Base-by-base conservation (phyloP, 2,329 filamentous ascomycete species). In the Cadophora luteo-olivacea region DNA sequence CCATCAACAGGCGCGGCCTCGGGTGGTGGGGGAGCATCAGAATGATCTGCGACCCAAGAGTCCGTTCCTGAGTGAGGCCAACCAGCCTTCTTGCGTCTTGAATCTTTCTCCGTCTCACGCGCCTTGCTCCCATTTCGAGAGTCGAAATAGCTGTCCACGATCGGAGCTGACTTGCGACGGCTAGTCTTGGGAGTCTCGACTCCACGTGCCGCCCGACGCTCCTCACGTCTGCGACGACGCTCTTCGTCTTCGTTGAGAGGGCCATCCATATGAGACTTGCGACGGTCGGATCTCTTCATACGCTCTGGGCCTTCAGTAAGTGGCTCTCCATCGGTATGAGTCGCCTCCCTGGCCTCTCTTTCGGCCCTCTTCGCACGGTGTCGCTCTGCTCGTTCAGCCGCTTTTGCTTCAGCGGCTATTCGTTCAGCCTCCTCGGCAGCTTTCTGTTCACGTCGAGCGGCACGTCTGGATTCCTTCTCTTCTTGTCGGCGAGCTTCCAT, bases 1-100 rank as follows among this genome's bases (percentile, higher is more conserved):
- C 60, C 71, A n/a, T 69, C 71, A n/a, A 52, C 60, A 25, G 69
- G 67, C 11, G 57, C 55, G 60, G 75, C 80, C 0, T 83, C 82
- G 0, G 86, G 86, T 1, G 87, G 87, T 2, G 87, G 86, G 1
- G 86, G 86, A 3, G 87, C 87, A 72, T 89, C 88, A 1, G 85
- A 86, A 72, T 89, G 84, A 14, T 90, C 87, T 77, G 89, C 89
- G 4, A 90, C 87, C 88, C 88, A 90, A 0, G 87, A 89, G 9
- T 86, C 87, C 0, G 87, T 90, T 32, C 88, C 87, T 7, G 85
- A 89, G 75, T 89, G 86, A 22, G 88, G 87, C 88, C 88, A 90
- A 11, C 81, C 81, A 9, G 82, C 70, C 64, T 72, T 76, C 66
- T 74, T 75, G 24, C 70, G 69, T 45, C 69, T 74, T 8, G 75